A percentile compares a stretch with the other conserved stretches of the same genome.
Evolutionary conservation across 1,139 yeast genomes (phyloP).

Genomic region (Geotrichum restrictum): DNA sequence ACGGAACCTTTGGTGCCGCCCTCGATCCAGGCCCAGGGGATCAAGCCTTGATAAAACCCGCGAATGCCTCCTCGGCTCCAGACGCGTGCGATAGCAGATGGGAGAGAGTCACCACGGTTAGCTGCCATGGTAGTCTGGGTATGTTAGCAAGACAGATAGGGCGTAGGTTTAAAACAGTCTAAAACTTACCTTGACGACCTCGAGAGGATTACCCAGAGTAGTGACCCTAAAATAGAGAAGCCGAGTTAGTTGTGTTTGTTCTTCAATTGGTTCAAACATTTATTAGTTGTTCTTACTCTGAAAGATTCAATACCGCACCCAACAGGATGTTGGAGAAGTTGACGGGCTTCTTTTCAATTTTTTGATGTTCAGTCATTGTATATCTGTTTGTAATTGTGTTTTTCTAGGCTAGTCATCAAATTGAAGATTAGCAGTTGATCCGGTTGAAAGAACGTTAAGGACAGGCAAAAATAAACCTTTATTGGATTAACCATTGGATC

Average conservation of each 20-base stretch:
- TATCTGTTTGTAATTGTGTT: neutral
- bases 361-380: conserved; percentile 3
- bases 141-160: too few relatives aligned
- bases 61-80: conserved; percentile 90
- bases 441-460: neutral
- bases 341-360: conserved; percentile 73
- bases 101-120: conserved; percentile 65
- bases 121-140: conserved; percentile 98
- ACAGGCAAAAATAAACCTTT: too few relatives aligned
- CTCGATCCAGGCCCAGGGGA: conserved; percentile 99
- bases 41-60: conserved; percentile 94
- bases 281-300: conserved; percentile 47
- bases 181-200: conserved; percentile 59
- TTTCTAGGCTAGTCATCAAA: neutral
- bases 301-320: conserved; percentile 90
- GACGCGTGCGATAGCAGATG: conserved; percentile 67
- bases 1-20: conserved; percentile 99
- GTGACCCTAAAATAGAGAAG: conserved; percentile 48
- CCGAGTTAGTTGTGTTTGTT: conserved; percentile 29
- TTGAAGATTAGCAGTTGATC: neutral
- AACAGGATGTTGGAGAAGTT: conserved; percentile 83
- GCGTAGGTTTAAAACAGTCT: too few relatives aligned
- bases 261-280: neutral
- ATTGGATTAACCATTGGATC: too few relatives aligned
- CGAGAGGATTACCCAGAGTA: conserved; percentile 93